Conservation (phyloP, 177 flowering plant species). For the Vitis hybrid region DNA sequence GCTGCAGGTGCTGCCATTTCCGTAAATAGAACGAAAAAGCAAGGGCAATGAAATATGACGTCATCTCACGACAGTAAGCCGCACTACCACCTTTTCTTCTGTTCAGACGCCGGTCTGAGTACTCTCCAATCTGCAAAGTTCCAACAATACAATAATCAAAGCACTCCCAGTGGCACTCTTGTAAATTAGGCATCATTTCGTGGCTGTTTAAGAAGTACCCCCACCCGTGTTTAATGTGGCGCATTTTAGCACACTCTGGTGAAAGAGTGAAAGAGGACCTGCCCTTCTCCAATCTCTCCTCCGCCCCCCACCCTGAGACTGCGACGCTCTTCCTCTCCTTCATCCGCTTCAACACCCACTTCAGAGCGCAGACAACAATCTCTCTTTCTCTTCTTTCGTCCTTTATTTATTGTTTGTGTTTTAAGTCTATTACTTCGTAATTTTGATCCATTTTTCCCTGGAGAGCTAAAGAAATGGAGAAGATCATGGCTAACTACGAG, state of each 20-base stretch:
- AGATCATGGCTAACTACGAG: slow-evolving; percentile 38
- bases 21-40: slow-evolving; percentile 16
- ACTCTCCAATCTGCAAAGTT: too few relatives aligned
- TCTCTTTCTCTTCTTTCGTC: too few relatives aligned
- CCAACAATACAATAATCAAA: slow-evolving; percentile 4
- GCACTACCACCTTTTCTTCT: slow-evolving; percentile 25
- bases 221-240: slow-evolving; percentile 17
- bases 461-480: slow-evolving; percentile 41
- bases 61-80: slow-evolving; percentile 30
- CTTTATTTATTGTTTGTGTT: too few relatives aligned
- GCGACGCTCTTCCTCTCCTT: too few relatives aligned
- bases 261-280: neutral
- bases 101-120: slow-evolving; percentile 10
- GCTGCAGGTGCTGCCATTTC: slow-evolving; percentile 1
- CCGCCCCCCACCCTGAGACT: neutral
- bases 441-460: too few relatives aligned
- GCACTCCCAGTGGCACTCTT: slow-evolving; percentile 16
- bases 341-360: too few relatives aligned
- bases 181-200: neutral
- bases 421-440: too few relatives aligned
- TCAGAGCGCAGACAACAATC: too few relatives aligned
- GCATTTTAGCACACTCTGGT: slow-evolving; percentile 22
- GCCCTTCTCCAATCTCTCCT: neutral
- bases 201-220: neutral
- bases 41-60: slow-evolving; percentile 29